Base-by-base conservation (phyloP, 2,329 filamentous ascomycete species). In the Botrytis deweyae region DNA sequence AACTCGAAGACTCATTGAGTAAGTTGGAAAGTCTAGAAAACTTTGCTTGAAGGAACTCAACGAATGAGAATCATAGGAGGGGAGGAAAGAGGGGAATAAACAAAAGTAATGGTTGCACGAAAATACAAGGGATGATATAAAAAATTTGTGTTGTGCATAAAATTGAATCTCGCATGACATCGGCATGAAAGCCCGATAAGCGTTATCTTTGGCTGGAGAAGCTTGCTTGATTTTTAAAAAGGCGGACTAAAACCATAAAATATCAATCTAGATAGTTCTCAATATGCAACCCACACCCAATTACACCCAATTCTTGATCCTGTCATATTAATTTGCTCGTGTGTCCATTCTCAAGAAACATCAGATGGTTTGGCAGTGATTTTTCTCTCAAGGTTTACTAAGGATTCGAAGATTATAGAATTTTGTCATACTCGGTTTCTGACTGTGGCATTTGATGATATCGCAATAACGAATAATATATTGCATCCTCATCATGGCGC, bases 271-370 rank as follows among this genome's bases (percentile, higher is more conserved):
- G 61, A 42, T 63, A 38, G 38, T 25, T 63, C 59, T 25, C 40
- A 40, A 6, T n/a, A 25, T 40, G n/a, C 61, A 63, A 42, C 36
- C 61, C 61, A 62, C 61, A 63, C n/a, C n/a, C 36, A 63, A 63
- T n/a, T 22, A 62, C 18, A 42, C 25, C 20, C 18, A 42, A 12
- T n/a, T 18, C 36, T 68, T 42, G 49, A 25, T 58, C 25, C 25
- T 68, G n/a, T 16, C 66, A 58, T 68, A 25, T 58, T 20, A 25
- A 58, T 69, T 69, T 69, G 49, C 66, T 69, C 25, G 66, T 58
- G 36, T 68, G 49, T 22, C 36, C 10, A 38, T 58, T 58, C n/a
- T 55, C 49, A 42, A 25, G 7, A 42, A 10, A 58, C 9, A 22
- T 40, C 14, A 20, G 52, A 42, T 18, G 38, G 25, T 14, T 66